These are phyloP conservation scores for Hymenoscyphus linearis DNA, from an alignment of 2,329 filamentous ascomycete genomes.

Conservation along the genomic window DNA sequence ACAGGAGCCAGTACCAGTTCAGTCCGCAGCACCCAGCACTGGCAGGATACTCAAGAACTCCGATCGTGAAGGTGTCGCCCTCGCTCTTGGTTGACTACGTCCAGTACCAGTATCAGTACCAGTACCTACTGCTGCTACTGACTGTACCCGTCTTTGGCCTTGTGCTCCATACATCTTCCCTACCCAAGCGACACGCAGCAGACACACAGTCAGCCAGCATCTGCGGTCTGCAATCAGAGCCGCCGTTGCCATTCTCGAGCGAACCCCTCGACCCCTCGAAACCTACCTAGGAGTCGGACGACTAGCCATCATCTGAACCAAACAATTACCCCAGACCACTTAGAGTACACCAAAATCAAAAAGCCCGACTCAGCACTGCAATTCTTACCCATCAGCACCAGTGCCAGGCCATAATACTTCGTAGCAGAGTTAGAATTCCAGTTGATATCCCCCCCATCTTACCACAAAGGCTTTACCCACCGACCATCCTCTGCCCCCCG, in stretches of 20 bases:
- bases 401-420: not conserved
- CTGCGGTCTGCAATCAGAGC: not conserved
- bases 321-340: not conserved
- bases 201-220: not conserved
- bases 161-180: not conserved
- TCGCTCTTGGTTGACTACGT: no score
- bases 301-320: not conserved
- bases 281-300: not conserved
- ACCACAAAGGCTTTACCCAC: slow-evolving; percentile 2
- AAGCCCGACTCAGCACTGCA: not conserved
- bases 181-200: not conserved
- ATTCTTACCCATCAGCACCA: not conserved
- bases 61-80: not conserved
- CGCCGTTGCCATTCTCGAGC: not conserved
- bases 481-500: not conserved
- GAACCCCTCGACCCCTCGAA: not conserved
- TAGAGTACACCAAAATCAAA: not conserved
- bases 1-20: no score
- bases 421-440: not conserved
- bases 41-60: no score
- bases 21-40: no score
- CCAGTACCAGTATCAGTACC: no score
- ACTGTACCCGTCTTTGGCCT: no score
- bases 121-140: no score
- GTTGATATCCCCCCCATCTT: not conserved